phyloP scores from a whole-genome alignment of 1,284 basidiomycete species.

The Termitomyces sp. region DNA sequence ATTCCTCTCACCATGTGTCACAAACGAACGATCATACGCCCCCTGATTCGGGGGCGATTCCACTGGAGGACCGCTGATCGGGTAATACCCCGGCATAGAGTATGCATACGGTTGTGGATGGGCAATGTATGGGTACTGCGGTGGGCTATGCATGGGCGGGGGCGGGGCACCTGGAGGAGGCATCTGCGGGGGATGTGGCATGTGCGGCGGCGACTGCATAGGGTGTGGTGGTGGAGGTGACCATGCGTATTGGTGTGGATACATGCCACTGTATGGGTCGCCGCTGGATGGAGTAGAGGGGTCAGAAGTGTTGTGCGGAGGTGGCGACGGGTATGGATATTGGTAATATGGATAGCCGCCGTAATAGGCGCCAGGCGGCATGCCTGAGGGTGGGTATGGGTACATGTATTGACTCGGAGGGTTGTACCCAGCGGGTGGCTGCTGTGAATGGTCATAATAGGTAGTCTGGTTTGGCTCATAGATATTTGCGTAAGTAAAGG shows the following conservation, averaged over 20 bases:
- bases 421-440: constrained; percentile 35
- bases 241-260: constrained; percentile 41
- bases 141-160: constrained; percentile 27
- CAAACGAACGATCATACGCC: constrained; percentile 27
- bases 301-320: constrained; percentile 32
- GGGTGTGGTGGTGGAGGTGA: constrained; percentile 26
- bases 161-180: constrained; percentile 23
- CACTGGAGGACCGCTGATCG: constrained; percentile 36
- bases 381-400: constrained; percentile 33
- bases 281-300: constrained; percentile 27
- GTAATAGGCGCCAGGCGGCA: constrained; percentile 30
- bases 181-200: constrained; percentile 18
- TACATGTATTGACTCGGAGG: constrained; percentile 32
- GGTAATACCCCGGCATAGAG: constrained; percentile 45
- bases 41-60: constrained; percentile 27
- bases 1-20: constrained; percentile 14
- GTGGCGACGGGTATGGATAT: constrained; percentile 33
- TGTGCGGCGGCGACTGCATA: constrained; percentile 31
- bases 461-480: constrained; percentile 53
- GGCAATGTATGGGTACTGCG: constrained; percentile 31
- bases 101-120: constrained; percentile 39
- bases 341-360: constrained; percentile 31
- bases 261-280: constrained; percentile 34
- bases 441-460: constrained; percentile 48
- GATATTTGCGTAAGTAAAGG: constrained; percentile 64